Evolutionary conservation across 2,329 filamentous ascomycete genomes (phyloP), one percentile per base, ranked within the genome.

Genomic region (Emericellopsis cladophorae): DNA sequence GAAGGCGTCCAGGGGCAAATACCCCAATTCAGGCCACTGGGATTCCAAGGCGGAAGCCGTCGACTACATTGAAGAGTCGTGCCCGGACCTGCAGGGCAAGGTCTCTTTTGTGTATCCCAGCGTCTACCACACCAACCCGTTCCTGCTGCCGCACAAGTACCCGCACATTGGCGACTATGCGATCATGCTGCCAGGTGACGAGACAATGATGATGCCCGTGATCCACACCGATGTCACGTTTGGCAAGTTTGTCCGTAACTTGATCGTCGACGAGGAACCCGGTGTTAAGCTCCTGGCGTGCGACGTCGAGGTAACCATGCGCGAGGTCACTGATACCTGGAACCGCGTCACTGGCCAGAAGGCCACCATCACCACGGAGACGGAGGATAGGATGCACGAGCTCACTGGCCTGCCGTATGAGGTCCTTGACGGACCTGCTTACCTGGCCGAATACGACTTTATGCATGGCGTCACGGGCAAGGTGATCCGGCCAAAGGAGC

Each of bases 31-130:
- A 10, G 70, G 68, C 40, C 68, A 70, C 46, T 69, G 61, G 46
- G 68, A 74, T 48, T 50, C 62, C 4, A 74, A 74, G 49, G 68
- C 70, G 0, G 66, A 66, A 4, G 54, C 66, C 4, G 67, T 67
- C 16, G 48, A 57, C 16, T 68, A 67, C 36, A 64, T 70, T n/a
- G 49, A 54, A 12, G 54, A 55, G 0, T 59, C 51, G 10, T 56
- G 66, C 41, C 65, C 65, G 0, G 50, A 48, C 0, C 48, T 74
- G 14, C 60, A 60, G 2, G 50, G 49, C 37, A 72, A 70, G 52
- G 64, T 44, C 8, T 48, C 53, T 0, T 50, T 46, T 40, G 44
- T 56, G 31, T 56, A 56, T 39, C 22, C 51, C 0, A 47, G 43
- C 5, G 46, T 39, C 1, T 56, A 56, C 26, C 45, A 42, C 34